Percentiles rank a stretch among this genome's conserved stretches.
Evolutionary conservation across 2,329 filamentous ascomycete species (phyloP).

Genomic region (Akanthomyces muscarius): DNA sequence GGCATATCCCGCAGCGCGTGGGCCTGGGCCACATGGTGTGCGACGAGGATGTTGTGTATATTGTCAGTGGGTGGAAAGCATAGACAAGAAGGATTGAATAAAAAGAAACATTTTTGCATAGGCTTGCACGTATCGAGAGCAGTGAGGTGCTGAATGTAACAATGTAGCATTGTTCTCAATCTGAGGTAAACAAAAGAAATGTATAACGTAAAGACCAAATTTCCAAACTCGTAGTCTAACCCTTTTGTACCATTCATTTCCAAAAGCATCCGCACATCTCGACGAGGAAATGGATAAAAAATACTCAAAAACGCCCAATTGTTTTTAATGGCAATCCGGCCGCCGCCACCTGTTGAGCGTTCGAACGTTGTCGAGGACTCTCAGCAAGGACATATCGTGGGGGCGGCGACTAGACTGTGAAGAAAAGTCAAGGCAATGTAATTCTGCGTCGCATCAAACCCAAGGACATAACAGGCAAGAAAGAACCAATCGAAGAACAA

Average conservation of each 20-base stretch:
- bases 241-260: conserved; percentile 8
- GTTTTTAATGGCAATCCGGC: background rate
- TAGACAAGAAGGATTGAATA: conserved; percentile 32
- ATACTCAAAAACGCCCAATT: conserved; percentile 3
- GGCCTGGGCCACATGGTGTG: conserved; percentile 77
- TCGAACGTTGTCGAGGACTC: background rate
- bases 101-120: conserved; percentile 3
- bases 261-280: conserved; percentile 7
- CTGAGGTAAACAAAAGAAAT: conserved; percentile 14
- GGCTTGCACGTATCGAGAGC: background rate
- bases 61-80: conserved; percentile 61
- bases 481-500: background rate
- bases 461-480: conserved; percentile 11
- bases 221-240: background rate
- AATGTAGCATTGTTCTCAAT: conserved; percentile 17
- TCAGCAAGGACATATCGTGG: background rate
- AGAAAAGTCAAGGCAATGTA: conserved; percentile 4
- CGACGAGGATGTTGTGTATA: conserved; percentile 66
- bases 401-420: background rate
- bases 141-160: background rate
- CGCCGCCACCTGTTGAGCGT: background rate
- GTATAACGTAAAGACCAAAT: conserved; percentile 3
- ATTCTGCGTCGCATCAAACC: conserved; percentile 10
- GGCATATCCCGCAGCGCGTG: conserved; percentile 90
- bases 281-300: background rate